These are phyloP conservation scores for Ceratocystis cacaofunesta DNA, from an alignment of 2,329 filamentous ascomycete species.

Conservation along the genomic window DNA sequence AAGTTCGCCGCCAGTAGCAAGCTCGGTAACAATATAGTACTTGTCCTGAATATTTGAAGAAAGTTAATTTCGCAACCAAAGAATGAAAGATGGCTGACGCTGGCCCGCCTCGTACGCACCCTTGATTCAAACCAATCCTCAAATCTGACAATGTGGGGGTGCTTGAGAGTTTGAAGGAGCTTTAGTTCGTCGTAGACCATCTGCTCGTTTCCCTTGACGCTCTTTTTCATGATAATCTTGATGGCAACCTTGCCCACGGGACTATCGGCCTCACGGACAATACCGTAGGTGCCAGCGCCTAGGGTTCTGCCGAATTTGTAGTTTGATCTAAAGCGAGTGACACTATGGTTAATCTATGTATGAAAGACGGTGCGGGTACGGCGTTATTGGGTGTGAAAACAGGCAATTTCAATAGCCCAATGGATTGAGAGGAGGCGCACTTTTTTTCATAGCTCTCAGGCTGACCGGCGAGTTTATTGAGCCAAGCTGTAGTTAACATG, in stretches of 20 bases:
- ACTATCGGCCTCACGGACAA: constrained; percentile 87
- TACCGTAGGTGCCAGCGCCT: constrained; percentile 93
- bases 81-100: background rate
- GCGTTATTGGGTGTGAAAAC: background rate
- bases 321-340: constrained; percentile 43
- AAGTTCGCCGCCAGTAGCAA: constrained; percentile 88
- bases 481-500: constrained; percentile 25
- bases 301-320: constrained; percentile 89
- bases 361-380: background rate
- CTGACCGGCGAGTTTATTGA: constrained; percentile 91
- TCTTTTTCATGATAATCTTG: constrained; percentile 99
- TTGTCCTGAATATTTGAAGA: constrained; percentile 54
- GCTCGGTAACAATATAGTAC: constrained; percentile 96
- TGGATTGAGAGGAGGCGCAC: constrained; percentile 33
- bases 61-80: background rate
- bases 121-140: constrained; percentile 98
- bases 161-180: constrained; percentile 79
- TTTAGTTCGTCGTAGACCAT: constrained; percentile 98
- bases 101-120: constrained; percentile 45
- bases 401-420: background rate
- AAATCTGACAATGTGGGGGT: constrained; percentile 93
- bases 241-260: constrained; percentile 71
- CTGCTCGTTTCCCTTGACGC: constrained; percentile 91
- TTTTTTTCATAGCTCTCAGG: constrained; percentile 99
- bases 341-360: constrained; percentile 20